Conservation (phyloP, 2,329 filamentous ascomycete species). For the Xylariaceae sp. region DNA sequence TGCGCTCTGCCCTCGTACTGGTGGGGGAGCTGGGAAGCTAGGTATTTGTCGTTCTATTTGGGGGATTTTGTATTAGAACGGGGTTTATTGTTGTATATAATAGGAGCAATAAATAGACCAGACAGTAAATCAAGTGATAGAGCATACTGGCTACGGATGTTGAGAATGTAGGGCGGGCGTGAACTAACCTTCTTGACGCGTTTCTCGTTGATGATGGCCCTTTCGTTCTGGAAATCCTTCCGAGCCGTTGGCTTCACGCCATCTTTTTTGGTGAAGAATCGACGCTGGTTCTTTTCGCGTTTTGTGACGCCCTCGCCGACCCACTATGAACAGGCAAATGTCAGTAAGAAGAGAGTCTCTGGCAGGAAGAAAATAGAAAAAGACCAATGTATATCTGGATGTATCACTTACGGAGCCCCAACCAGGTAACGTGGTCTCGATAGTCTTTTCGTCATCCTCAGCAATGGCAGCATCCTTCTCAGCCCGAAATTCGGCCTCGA, state of each 20-base stretch:
- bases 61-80: not conserved
- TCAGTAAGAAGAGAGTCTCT: slow-evolving; percentile 1
- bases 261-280: slow-evolving; percentile 61
- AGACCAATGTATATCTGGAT: not conserved
- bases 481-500: slow-evolving; percentile 65
- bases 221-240: slow-evolving; percentile 75
- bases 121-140: not conserved
- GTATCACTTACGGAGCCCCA: slow-evolving; percentile 67
- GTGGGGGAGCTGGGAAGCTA: slow-evolving; percentile 79
- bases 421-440: slow-evolving; percentile 82
- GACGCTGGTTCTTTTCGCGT: slow-evolving; percentile 59
- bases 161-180: not conserved
- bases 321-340: slow-evolving; percentile 44
- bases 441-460: slow-evolving; percentile 71
- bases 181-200: slow-evolving; percentile 71
- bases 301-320: slow-evolving; percentile 76
- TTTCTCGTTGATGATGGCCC: slow-evolving; percentile 92
- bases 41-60: slow-evolving; percentile 72
- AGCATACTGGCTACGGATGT: no score
- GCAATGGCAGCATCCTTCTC: slow-evolving; percentile 68
- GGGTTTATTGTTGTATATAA: not conserved
- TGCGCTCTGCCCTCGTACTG: slow-evolving; percentile 83
- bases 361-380: not conserved
- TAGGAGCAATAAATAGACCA: not conserved
- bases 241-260: slow-evolving; percentile 73